Evolutionary conservation across 805 yeast species (phyloP).

Genomic region (Wickerhamomyces strasburgensis): DNA sequence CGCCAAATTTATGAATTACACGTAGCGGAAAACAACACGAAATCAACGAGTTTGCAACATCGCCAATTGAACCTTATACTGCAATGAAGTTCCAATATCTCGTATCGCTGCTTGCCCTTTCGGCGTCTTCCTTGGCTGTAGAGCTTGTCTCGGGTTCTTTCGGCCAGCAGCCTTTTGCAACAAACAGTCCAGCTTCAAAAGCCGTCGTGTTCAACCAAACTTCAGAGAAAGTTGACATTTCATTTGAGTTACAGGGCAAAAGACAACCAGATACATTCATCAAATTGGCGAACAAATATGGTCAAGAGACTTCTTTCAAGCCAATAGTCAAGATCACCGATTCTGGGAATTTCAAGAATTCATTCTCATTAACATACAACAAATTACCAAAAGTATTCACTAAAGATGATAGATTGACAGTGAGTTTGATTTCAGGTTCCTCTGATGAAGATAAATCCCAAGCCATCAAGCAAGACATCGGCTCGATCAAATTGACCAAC

Average conservation of each 20-base stretch:
- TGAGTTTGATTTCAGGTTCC: slow-evolving; percentile 18
- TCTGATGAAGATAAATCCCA: slow-evolving; percentile 10
- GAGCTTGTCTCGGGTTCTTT: slow-evolving; percentile 16
- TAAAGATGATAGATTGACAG: slow-evolving; percentile 10
- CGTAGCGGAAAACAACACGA: too few relatives aligned
- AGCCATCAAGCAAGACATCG: slow-evolving; percentile 14
- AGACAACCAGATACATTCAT: slow-evolving; percentile 24
- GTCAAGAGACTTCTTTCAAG: slow-evolving; percentile 23
- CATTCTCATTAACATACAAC: slow-evolving; percentile 14
- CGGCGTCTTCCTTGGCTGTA: slow-evolving; percentile 12
- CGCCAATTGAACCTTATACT: neutral
- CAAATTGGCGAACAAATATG: slow-evolving; percentile 16
- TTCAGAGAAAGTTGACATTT: slow-evolving; percentile 14
- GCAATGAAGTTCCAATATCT: slow-evolving; percentile 15
- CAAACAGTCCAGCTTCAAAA: slow-evolving; percentile 4
- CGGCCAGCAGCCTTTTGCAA: slow-evolving; percentile 10
- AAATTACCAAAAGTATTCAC: slow-evolving; percentile 23
- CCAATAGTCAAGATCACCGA: slow-evolving; percentile 17
- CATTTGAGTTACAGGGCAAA: slow-evolving; percentile 16
- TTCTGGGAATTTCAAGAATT: slow-evolving; percentile 8
- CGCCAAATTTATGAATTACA: too few relatives aligned
- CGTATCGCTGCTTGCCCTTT: slow-evolving; percentile 11
- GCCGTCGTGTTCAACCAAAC: slow-evolving; percentile 16
- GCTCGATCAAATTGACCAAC: slow-evolving; percentile 18
- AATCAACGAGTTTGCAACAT: too few relatives aligned